A percentile compares a stretch with the other conserved stretches of the same genome.
Conservation (phyloP, 164 flowering plant species). For the Stephania japonica region DNA sequence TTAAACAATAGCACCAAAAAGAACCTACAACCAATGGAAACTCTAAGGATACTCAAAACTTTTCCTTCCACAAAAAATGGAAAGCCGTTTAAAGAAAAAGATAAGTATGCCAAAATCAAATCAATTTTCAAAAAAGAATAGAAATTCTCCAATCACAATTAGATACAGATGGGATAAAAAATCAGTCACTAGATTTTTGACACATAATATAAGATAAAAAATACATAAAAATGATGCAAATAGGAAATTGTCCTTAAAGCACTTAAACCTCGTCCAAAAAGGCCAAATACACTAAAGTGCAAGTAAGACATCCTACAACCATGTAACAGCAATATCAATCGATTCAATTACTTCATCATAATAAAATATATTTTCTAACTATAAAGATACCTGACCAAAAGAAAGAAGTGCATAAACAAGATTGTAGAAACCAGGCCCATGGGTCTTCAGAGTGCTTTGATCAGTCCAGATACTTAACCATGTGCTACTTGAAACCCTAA, state of each 20-base stretch:
- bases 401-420: constrained; percentile 69
- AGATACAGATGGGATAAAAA: neutral
- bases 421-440: constrained; percentile 67
- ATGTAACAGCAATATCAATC: too few relatives aligned
- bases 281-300: neutral
- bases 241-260: neutral
- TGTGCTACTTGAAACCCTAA: constrained; percentile 87
- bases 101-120: neutral
- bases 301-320: neutral
- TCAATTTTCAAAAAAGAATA: neutral
- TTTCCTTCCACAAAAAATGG: neutral
- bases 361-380: neutral
- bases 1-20: neutral
- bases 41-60: neutral
- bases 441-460: constrained; percentile 36
- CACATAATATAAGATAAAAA: neutral
- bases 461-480: constrained; percentile 98
- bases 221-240: neutral
- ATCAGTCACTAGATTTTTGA: neutral
- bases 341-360: too few relatives aligned
- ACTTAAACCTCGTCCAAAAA: neutral
- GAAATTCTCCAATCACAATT: neutral
- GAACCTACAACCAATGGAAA: neutral
- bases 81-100: neutral
- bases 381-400: constrained; percentile 61